Evolutionary conservation across 2,329 filamentous ascomycete genomes (phyloP).

Genomic region (Trematosphaeria pertusa): DNA sequence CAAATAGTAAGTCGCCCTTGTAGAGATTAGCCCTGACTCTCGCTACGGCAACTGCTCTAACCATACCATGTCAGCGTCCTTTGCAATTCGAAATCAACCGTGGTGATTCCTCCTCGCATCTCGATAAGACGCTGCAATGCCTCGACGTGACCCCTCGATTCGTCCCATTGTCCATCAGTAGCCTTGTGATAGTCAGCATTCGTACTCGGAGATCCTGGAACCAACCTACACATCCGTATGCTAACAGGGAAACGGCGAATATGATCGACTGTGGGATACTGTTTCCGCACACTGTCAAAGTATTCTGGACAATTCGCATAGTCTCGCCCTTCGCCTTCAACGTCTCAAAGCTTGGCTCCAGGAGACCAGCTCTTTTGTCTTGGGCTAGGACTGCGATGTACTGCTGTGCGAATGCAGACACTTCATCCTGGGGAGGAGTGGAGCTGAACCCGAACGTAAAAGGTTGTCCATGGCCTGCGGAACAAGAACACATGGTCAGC

Average conservation of each 20-base stretch:
- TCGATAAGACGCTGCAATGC: slow-evolving; percentile 23
- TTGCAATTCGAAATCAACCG: slow-evolving; percentile 26
- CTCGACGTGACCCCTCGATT: slow-evolving; percentile 24
- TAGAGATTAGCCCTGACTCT: not conserved
- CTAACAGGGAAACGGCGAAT: slow-evolving; percentile 22
- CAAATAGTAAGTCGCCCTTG: slow-evolving; percentile 20
- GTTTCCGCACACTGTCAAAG: slow-evolving; percentile 17
- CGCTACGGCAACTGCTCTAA: not conserved
- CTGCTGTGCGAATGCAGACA: slow-evolving; percentile 13
- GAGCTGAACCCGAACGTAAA: slow-evolving; percentile 21
- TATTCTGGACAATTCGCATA: slow-evolving; percentile 24
- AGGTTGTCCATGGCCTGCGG: not conserved
- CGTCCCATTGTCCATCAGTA: slow-evolving; percentile 22
- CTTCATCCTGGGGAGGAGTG: slow-evolving; percentile 17
- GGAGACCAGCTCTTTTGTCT: slow-evolving; percentile 17
- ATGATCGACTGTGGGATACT: slow-evolving; percentile 23
- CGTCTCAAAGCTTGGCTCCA: slow-evolving; percentile 24
- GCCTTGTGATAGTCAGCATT: slow-evolving; percentile 15
- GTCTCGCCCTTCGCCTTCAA: slow-evolving; percentile 25
- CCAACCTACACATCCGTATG: slow-evolving; percentile 29
- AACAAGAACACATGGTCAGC: too few species aligned
- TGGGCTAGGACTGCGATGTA: slow-evolving; percentile 17
- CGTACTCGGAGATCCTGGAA: too few species aligned
- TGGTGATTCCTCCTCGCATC: slow-evolving; percentile 19
- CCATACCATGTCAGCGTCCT: slow-evolving; percentile 24